Conservation (phyloP, 331 rosid genomes). For the Pyracantha coccinea region DNA sequence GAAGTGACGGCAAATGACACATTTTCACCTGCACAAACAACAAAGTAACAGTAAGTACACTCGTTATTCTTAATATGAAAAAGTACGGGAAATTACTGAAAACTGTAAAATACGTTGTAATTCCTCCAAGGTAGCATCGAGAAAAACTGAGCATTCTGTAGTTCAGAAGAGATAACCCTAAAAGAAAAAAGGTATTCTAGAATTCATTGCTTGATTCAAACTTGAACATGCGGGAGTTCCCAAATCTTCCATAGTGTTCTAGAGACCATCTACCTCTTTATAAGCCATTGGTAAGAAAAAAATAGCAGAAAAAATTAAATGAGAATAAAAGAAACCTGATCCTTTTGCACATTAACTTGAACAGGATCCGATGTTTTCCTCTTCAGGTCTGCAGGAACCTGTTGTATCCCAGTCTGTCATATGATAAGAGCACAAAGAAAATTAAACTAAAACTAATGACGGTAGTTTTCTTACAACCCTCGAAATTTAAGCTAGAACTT, state of each 20-base stretch:
- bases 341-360: slow-evolving; percentile 38
- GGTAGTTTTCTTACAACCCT: background rate
- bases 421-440: slow-evolving; percentile 9
- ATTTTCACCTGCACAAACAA: slow-evolving; percentile 49
- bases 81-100: background rate
- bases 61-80: background rate
- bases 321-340: slow-evolving; percentile 53
- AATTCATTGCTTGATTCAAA: background rate
- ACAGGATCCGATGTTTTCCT: slow-evolving; percentile 55
- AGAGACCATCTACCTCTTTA: background rate
- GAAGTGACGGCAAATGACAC: slow-evolving; percentile 67
- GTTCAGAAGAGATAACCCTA: background rate
- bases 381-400: slow-evolving; percentile 53
- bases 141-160: background rate
- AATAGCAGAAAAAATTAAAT: background rate
- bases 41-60: background rate
- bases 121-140: background rate
- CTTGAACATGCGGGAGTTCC: background rate
- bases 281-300: background rate
- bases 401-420: slow-evolving; percentile 73
- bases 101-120: background rate
- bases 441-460: slow-evolving; percentile 9
- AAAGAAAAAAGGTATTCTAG: background rate
- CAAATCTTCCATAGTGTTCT: background rate
- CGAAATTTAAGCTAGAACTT: background rate